Conservation (phyloP, 495 filamentous ascomycete species). For the Penicillium bialowiezense region DNA sequence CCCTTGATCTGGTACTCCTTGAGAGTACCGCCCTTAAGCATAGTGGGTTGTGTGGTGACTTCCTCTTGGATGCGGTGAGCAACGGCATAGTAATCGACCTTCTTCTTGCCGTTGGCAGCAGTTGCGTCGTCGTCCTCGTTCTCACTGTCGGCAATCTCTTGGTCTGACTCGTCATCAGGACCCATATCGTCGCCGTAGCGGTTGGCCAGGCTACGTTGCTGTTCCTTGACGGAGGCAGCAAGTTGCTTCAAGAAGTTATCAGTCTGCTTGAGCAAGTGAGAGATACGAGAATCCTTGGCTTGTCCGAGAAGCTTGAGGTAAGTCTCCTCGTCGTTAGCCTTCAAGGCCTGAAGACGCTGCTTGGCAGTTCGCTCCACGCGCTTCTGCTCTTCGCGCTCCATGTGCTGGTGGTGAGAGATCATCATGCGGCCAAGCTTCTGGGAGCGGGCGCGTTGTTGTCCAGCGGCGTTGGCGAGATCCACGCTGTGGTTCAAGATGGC, state of each 20-base stretch:
- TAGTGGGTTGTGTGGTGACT: slow-evolving; percentile 73
- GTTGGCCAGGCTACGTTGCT: slow-evolving; percentile 79
- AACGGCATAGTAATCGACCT: slow-evolving; percentile 97
- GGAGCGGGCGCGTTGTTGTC: slow-evolving; percentile 60
- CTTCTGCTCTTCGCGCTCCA: slow-evolving; percentile 98
- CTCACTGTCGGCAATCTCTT: slow-evolving; percentile 61
- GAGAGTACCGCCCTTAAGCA: slow-evolving; percentile 84
- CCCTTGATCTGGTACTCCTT: slow-evolving; percentile 99
- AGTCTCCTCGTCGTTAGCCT: slow-evolving; percentile 98
- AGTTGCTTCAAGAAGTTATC: slow-evolving; percentile 96
- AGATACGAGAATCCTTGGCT: slow-evolving; percentile 98
- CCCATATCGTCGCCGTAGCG: slow-evolving; percentile 67
- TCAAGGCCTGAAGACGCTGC: slow-evolving; percentile 97
- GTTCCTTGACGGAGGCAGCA: slow-evolving; percentile 83
- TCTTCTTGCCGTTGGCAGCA: slow-evolving; percentile 59
- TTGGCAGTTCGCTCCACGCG: slow-evolving; percentile 95
- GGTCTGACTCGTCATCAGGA: slow-evolving; percentile 63
- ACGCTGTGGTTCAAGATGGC: slow-evolving; percentile 65
- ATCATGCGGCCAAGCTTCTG: slow-evolving; percentile 87
- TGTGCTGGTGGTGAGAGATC: slow-evolving; percentile 84
- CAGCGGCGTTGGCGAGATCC: slow-evolving; percentile 57
- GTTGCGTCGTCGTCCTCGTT: slow-evolving; percentile 65
- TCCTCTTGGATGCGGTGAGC: slow-evolving; percentile 94
- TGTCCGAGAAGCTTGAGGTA: slow-evolving; percentile 96
- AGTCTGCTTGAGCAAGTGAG: slow-evolving; percentile 91